Conservation (phyloP, 2,329 filamentous ascomycete species). For the Hirsutella rhossiliensis region DNA sequence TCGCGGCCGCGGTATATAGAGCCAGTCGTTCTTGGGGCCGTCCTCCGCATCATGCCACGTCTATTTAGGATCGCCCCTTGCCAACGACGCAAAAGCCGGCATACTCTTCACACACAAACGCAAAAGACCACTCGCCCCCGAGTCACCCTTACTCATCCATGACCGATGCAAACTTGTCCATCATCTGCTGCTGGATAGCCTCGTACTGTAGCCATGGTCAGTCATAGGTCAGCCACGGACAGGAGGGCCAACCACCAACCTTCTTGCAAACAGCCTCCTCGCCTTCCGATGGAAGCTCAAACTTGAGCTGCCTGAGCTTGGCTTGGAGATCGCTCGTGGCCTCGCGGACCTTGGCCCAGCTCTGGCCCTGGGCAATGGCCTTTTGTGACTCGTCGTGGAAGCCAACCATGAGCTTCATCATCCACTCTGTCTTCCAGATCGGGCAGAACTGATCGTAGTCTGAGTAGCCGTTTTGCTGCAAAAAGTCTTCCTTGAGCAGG, state of each 20-base stretch:
- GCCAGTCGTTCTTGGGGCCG: constrained; percentile 1
- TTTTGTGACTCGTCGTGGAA: constrained; percentile 98
- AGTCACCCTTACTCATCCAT: constrained; percentile 65
- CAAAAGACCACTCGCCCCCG: neutral
- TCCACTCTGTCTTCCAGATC: constrained; percentile 99
- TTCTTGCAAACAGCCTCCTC: constrained; percentile 74
- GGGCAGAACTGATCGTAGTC: constrained; percentile 99
- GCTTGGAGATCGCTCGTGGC: constrained; percentile 77
- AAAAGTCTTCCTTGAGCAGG: constrained; percentile 93
- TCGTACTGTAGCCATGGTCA: constrained; percentile 60
- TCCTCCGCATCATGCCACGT: constrained; percentile 1
- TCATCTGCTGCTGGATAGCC: constrained; percentile 79
- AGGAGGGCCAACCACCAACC: constrained; percentile 37
- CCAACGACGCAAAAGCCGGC: constrained; percentile 3
- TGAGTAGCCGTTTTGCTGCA: constrained; percentile 98
- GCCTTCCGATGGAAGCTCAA: constrained; percentile 81
- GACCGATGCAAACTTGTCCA: constrained; percentile 94
- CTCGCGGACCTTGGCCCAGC: constrained; percentile 87
- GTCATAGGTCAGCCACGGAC: constrained; percentile 7
- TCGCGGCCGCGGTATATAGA: constrained; percentile 9
- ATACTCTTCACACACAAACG: neutral
- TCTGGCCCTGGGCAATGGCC: constrained; percentile 80
- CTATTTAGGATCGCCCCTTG: constrained; percentile 13
- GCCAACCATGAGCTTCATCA: constrained; percentile 99
- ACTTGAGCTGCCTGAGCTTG: constrained; percentile 86